Base-by-base conservation (phyloP, 139 green algal species). In the Microglena sp. region DNA sequence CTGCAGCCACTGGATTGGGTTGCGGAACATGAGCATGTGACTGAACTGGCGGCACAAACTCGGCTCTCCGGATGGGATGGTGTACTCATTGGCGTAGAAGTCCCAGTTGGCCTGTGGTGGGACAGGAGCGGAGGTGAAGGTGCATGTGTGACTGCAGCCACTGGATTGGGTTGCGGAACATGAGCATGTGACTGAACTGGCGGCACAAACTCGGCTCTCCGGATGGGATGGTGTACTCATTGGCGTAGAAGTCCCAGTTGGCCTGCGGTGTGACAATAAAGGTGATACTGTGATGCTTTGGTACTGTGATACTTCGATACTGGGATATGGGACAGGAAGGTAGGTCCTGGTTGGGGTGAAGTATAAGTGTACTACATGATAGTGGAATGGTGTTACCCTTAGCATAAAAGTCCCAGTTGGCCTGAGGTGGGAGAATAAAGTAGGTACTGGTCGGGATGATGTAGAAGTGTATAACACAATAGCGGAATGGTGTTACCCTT, bases 101-200 rank as follows among this genome's bases (percentile, higher is more conserved):
- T 18, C 40, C 40, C 40, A 50, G 11, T 18, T 50, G 40, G 40
- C 40, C 18, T 18, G 15, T 50, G 40, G 40, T 11, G 40, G 40
- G 40, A 50, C 15, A 18, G 40, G 40, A 18, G 40, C 15, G 18
- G 15, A 50, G 40, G 40, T 24, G 40, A 50, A 11, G 40, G 40
- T 50, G 40, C 18, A 18, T 50, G 40, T 50, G 11, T 59, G 50
- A 55, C 26, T n/a, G n/a, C 46, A 79, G 67, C 15, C 72, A 32
- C 36, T 67, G 63, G 7, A 64, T 24, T 1, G 72, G 72, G 36
- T 79, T 28, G 30, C 72, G 67, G 27, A 70, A 67, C 67, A 79
- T 69, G n/a, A 79, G 63, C 5, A 79, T 50, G 67, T 79, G 74
- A 1, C 74, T 62, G 56, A 79, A 75, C 36, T 79, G 56, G 32